These are phyloP conservation scores for Candida coquimbonensis DNA, from an alignment of 805 yeast species.

Conservation along the genomic window DNA sequence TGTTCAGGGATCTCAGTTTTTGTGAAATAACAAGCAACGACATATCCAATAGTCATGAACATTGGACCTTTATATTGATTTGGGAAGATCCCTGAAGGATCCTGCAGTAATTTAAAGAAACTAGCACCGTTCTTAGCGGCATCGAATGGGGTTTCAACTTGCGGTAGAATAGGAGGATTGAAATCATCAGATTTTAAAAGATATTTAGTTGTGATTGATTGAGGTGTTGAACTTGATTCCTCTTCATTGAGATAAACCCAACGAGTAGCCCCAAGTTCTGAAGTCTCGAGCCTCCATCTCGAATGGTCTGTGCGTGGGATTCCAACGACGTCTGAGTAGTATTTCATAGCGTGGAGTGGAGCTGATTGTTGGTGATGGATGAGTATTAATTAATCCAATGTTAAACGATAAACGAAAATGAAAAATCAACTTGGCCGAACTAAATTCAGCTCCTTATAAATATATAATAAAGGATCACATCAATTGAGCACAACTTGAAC, in stretches of 20 bases:
- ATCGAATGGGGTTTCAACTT: conserved; percentile 38
- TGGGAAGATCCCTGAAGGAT: conserved; percentile 79
- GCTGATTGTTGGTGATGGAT: no score
- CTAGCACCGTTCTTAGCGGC: conserved; percentile 71
- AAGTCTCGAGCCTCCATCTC: conserved; percentile 70
- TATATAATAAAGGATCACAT: not conserved
- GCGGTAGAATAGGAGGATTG: conserved; percentile 30
- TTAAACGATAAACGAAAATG: not conserved
- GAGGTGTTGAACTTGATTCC: conserved; percentile 37
- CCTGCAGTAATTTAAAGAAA: conserved; percentile 67
- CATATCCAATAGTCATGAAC: conserved; percentile 91
- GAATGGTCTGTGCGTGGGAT: conserved; percentile 59
- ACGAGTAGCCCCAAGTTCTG: conserved; percentile 66
- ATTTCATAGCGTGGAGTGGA: conserved; percentile 2
- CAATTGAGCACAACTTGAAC: no score
- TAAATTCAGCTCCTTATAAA: no score
- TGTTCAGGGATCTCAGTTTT: conserved; percentile 62
- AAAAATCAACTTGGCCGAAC: not conserved
- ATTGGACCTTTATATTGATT: conserved; percentile 95
- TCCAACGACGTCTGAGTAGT: conserved; percentile 66
- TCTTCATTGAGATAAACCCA: conserved; percentile 62
- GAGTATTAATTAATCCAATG: not conserved
- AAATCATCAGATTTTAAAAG: conserved; percentile 36
- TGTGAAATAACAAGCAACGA: conserved; percentile 66
- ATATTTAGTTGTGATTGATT: conserved; percentile 51